Percentiles rank a stretch among this genome's conserved stretches.
Evolutionary conservation across 495 filamentous ascomycete species (phyloP).

Genomic region (Clavariopsis aquatica): DNA sequence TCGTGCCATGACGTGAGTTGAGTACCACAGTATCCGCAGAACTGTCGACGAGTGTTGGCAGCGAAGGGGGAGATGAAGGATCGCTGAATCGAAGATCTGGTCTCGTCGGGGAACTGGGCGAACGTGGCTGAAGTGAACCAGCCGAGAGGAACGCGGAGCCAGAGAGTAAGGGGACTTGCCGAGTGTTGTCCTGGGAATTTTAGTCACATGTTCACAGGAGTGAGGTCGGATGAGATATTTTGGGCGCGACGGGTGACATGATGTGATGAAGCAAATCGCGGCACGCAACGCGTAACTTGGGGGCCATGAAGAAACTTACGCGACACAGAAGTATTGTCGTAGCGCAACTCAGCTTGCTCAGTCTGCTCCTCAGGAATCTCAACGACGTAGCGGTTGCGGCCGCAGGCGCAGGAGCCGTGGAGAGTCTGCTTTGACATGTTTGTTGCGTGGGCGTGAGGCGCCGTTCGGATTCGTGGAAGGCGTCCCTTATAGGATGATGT

Average conservation of each 20-base stretch:
- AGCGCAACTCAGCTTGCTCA: slow-evolving; percentile 65
- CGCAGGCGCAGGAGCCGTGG: slow-evolving; percentile 78
- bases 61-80: slow-evolving; percentile 64
- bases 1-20: slow-evolving; percentile 80
- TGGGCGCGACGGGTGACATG: not conserved
- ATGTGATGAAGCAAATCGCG: not conserved
- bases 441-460: not conserved
- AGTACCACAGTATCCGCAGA: slow-evolving; percentile 90
- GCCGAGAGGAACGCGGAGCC: slow-evolving; percentile 74
- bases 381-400: slow-evolving; percentile 79
- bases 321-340: slow-evolving; percentile 64
- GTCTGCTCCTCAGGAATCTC: slow-evolving; percentile 59
- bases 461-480: not conserved
- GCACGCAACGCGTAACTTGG: not conserved
- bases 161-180: slow-evolving; percentile 70
- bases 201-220: not conserved
- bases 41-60: slow-evolving; percentile 60
- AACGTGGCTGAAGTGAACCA: slow-evolving; percentile 73
- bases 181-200: slow-evolving; percentile 59
- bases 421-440: slow-evolving; percentile 46
- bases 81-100: slow-evolving; percentile 67
- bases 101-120: slow-evolving; percentile 77
- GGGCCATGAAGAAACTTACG: slow-evolving; percentile 52
- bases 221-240: not conserved
- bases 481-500: not conserved